Evolutionary conservation across 2,329 filamentous ascomycete genomes (phyloP).

Genomic region (Talaromyces piceae): DNA sequence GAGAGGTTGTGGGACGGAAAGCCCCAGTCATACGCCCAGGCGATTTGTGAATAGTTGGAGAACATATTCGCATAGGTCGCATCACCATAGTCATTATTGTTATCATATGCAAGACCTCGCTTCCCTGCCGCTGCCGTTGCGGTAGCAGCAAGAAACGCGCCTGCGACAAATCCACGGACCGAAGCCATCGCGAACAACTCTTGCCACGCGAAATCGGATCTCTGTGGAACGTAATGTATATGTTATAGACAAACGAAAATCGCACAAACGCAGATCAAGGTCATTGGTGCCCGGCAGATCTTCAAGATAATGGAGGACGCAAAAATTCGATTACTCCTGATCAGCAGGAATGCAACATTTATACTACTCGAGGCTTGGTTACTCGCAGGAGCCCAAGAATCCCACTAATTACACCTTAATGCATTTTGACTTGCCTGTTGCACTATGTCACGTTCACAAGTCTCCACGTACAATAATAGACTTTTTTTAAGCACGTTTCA

Average conservation of each 20-base stretch:
- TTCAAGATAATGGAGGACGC: no score
- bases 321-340: no score
- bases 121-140: neutral
- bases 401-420: no score
- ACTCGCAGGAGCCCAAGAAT: no score
- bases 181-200: neutral
- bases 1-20: neutral
- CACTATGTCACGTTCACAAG: neutral
- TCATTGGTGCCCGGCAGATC: no score
- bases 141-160: neutral
- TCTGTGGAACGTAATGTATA: no score
- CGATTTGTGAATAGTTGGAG: neutral
- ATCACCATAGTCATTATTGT: neutral
- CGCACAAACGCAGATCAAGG: no score
- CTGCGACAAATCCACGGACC: neutral
- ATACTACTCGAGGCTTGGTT: no score
- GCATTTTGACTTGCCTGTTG: neutral
- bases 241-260: no score
- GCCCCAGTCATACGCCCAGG: neutral
- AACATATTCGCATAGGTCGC: neutral
- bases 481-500: neutral
- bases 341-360: no score
- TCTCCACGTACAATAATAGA: neutral
- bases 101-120: neutral
- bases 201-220: no score